phyloP scores from a whole-genome alignment of 2,329 filamentous ascomycete genomes.

The Fusarium anguioides region DNA sequence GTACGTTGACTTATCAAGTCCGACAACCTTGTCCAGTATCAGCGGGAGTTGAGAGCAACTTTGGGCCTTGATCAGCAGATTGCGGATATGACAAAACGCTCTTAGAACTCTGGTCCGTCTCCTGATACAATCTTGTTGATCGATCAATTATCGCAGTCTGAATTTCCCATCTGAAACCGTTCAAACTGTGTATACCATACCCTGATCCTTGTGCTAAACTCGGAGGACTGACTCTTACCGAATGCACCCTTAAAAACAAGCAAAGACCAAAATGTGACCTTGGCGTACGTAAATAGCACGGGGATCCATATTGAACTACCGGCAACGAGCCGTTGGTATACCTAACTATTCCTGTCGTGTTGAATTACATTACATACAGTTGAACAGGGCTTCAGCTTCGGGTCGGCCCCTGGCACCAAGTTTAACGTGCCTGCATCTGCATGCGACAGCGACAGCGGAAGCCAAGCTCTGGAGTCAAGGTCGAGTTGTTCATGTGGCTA shows the following conservation, averaged over 20 bases:
- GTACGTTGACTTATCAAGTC: too few relatives aligned
- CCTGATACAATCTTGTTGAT: neutral
- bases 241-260: constrained; percentile 1
- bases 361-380: neutral
- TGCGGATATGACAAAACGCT: neutral
- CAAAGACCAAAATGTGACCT: neutral
- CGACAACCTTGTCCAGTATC: constrained; percentile 1
- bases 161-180: neutral
- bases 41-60: too few relatives aligned
- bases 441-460: constrained; percentile 6
- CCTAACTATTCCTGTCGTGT: neutral
- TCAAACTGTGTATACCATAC: neutral
- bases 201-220: constrained; percentile 6
- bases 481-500: neutral
- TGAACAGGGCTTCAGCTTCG: constrained; percentile 1
- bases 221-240: neutral
- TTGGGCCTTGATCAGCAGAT: neutral
- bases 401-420: neutral
- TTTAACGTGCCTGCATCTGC: constrained; percentile 12
- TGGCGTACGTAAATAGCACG: neutral
- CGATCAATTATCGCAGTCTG: neutral
- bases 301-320: neutral
- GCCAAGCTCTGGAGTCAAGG: constrained; percentile 2
- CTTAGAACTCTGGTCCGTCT: constrained; percentile 22
- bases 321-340: neutral